A percentile compares a stretch with the other conserved stretches of the same genome.
Conservation (phyloP, 495 filamentous ascomycete species). For the Penicillium argentinense region DNA sequence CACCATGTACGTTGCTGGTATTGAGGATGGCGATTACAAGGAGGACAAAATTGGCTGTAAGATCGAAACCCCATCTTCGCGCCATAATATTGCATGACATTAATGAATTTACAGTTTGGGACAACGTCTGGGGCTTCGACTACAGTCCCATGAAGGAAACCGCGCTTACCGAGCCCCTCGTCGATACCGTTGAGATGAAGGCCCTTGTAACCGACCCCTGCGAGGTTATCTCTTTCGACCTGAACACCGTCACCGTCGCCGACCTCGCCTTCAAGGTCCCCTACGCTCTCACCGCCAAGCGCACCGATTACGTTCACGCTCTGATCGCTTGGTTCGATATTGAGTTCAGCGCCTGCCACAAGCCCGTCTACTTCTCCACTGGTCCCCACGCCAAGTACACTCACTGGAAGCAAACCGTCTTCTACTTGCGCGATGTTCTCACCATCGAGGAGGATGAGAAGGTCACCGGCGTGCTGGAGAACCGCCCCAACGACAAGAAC, state of each 20-base stretch:
- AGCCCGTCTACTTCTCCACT: constrained; percentile 80
- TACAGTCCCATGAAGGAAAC: constrained; percentile 85
- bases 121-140: constrained; percentile 98
- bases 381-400: constrained; percentile 90
- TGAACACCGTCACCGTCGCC: constrained; percentile 70
- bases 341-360: constrained; percentile 93
- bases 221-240: constrained; percentile 73
- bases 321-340: constrained; percentile 99
- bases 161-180: constrained; percentile 80
- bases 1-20: constrained; percentile 84
- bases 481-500: constrained; percentile 91
- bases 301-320: constrained; percentile 90
- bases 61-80: constrained; percentile 14
- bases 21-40: constrained; percentile 85
- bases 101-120: constrained; percentile 68
- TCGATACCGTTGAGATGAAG: constrained; percentile 78
- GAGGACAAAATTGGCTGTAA: constrained; percentile 84
- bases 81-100: background rate
- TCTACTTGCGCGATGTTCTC: constrained; percentile 81
- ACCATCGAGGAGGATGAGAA: constrained; percentile 78
- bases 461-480: constrained; percentile 69
- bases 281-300: constrained; percentile 69
- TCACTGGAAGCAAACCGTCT: constrained; percentile 94
- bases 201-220: constrained; percentile 78
- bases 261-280: constrained; percentile 76